Evolutionary conservation across 2,329 filamentous ascomycete species (phyloP).

Genomic region (Colletotrichum camelliae): DNA sequence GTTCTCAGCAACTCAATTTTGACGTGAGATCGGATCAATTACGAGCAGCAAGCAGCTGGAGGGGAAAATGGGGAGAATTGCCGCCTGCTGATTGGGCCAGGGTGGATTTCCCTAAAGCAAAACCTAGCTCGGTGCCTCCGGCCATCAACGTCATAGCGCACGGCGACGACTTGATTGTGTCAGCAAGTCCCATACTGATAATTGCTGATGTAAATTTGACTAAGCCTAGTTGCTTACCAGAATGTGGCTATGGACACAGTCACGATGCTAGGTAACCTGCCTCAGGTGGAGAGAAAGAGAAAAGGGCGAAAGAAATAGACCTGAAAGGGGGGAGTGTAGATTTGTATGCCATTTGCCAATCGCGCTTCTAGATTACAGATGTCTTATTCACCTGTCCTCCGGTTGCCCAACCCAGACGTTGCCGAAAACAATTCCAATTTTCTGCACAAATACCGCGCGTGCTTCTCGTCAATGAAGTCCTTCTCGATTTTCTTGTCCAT

Average conservation of each 20-base stretch:
- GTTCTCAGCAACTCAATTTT: neutral
- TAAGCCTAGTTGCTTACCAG: conserved; percentile 25
- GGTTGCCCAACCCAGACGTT: neutral
- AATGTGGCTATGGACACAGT: neutral
- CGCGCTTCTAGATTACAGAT: neutral
- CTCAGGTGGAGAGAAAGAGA: neutral
- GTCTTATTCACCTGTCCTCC: neutral
- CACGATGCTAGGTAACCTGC: neutral
- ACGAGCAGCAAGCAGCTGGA: neutral
- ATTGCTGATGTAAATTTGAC: conserved; percentile 34
- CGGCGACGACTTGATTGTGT: neutral
- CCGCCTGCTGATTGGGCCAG: conserved; percentile 2
- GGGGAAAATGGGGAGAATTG: neutral
- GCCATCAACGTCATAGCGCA: neutral
- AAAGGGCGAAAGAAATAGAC: neutral
- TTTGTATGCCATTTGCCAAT: neutral
- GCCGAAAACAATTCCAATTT: neutral
- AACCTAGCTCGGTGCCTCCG: neutral
- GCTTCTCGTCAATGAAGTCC: conserved; percentile 32
- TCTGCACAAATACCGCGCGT: neutral
- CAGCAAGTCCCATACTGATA: neutral
- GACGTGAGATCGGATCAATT: neutral
- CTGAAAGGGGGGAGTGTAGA: neutral
- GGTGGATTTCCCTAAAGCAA: neutral
- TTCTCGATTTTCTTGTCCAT: conserved; percentile 32